Evolutionary conservation across 2,329 filamentous ascomycete species (phyloP), one percentile per base, ranked within the genome.

Genomic region (Fusarium drepaniforme): DNA sequence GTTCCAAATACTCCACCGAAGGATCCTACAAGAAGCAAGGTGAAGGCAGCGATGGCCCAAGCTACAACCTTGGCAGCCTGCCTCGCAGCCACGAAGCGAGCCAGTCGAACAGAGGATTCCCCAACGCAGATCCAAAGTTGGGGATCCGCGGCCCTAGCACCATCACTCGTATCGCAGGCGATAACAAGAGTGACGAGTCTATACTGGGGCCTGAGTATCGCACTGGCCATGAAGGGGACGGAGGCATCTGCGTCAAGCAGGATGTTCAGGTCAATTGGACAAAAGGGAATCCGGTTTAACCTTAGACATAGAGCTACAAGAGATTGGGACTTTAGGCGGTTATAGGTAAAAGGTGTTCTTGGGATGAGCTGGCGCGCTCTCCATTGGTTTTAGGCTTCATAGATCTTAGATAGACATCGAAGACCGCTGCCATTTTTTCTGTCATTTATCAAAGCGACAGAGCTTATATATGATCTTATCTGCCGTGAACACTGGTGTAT

Each of bases 21-120:
- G 66, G 71, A 65, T 74, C 66, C 51, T 75, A 75, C 44, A 64
- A 53, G 35, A 74, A 74, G 44, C 71, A 75, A 23, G 60, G 64
- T 21, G 69, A 71, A 56, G 66, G 66, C 16, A 71, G 38, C 40
- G 68, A 74, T n/a, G 71, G 42, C 1, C 64, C 63, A 8, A 63
- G 35, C 62, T 71, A 71, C 61, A 80, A 81, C 18, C 40, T 74
- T 7, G 40, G 46, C 0, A 42, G 35, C 8, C 11, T 74, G 12
- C 59, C 28, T 13, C 59, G 58, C 9, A 58, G 21, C n/a, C 38
- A 40, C 28, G 59, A 46, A 8, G 21, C 56, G 9, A 63, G 18
- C 8, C 57, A 44, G 5, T 66, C 25, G 5, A 63, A 61, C 23
- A 58, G 66, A 21, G 71, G 71, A 5, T 74, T 74, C 28, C 63